Conservation (phyloP, 495 filamentous ascomycete genomes). For the Xanthoparmelia taractica region DNA sequence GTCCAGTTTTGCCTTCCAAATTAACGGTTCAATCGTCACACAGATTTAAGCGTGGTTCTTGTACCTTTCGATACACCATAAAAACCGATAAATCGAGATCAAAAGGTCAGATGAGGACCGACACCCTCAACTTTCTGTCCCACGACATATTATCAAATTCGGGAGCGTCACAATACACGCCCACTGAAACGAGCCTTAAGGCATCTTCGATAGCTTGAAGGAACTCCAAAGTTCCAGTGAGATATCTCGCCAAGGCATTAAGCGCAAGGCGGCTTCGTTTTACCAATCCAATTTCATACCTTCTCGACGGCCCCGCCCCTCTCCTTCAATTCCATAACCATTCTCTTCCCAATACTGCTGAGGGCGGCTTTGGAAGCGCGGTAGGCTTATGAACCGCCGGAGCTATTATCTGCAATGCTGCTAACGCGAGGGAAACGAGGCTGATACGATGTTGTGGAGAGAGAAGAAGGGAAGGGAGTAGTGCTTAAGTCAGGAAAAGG, state of each 20-base stretch:
- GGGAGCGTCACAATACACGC: too few species aligned
- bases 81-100: too few species aligned
- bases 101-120: too few species aligned
- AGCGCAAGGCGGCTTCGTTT: background rate
- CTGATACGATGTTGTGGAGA: slow-evolving; percentile 22
- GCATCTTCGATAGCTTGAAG: too few species aligned
- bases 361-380: slow-evolving; percentile 50
- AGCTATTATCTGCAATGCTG: slow-evolving; percentile 37
- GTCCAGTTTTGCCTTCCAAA: too few species aligned
- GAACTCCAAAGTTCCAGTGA: too few species aligned
- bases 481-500: slow-evolving; percentile 34
- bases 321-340: slow-evolving; percentile 33
- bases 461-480: slow-evolving; percentile 32
- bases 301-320: slow-evolving; percentile 32
- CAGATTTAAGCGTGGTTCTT: too few species aligned
- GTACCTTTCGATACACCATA: too few species aligned
- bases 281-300: slow-evolving; percentile 35
- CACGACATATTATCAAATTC: too few species aligned
- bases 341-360: slow-evolving; percentile 35
- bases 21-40: too few species aligned
- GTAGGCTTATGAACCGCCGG: slow-evolving; percentile 56
- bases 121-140: too few species aligned
- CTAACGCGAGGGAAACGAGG: slow-evolving; percentile 36
- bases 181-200: too few species aligned
- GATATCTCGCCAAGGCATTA: background rate